Evolutionary conservation across 192 early-diverging fungal genomes (phyloP).

Genomic region (Coemansia sp.): DNA sequence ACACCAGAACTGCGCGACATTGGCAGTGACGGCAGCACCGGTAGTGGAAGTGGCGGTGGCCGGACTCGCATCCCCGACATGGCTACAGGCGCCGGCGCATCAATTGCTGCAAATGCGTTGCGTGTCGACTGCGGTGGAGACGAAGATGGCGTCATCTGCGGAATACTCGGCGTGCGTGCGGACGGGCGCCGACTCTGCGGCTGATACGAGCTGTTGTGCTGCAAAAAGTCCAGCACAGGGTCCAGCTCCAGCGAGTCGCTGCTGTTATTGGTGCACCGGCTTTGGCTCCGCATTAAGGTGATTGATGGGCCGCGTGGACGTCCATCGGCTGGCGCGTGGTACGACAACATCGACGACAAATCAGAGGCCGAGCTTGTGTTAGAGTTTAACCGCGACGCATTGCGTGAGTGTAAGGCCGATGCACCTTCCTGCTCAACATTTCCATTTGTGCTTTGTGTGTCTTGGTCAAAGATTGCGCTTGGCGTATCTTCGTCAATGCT

Average conservation of each 20-base stretch:
- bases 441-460: no score
- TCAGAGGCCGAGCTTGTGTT: slow-evolving; percentile 1
- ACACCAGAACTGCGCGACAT: background rate
- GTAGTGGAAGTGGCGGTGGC: slow-evolving; percentile 1
- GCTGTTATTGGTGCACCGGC: background rate
- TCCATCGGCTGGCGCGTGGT: slow-evolving; percentile 10
- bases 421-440: no score
- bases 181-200: slow-evolving; percentile 7
- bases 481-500: background rate
- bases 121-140: background rate
- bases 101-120: background rate
- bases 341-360: slow-evolving; percentile 9
- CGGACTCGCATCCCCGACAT: background rate
- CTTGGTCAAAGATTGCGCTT: background rate
- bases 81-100: background rate
- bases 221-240: slow-evolving; percentile 47
- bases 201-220: slow-evolving; percentile 22
- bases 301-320: background rate
- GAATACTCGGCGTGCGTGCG: background rate
- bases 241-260: slow-evolving; percentile 9
- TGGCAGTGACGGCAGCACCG: slow-evolving; percentile 2
- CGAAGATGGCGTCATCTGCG: no score
- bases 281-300: background rate
- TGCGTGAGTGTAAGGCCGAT: no score
- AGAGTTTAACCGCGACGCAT: background rate